These are phyloP conservation scores for Guyanaporus albipodus DNA, from an alignment of 768 basidiomycete species.

Conservation along the genomic window DNA sequence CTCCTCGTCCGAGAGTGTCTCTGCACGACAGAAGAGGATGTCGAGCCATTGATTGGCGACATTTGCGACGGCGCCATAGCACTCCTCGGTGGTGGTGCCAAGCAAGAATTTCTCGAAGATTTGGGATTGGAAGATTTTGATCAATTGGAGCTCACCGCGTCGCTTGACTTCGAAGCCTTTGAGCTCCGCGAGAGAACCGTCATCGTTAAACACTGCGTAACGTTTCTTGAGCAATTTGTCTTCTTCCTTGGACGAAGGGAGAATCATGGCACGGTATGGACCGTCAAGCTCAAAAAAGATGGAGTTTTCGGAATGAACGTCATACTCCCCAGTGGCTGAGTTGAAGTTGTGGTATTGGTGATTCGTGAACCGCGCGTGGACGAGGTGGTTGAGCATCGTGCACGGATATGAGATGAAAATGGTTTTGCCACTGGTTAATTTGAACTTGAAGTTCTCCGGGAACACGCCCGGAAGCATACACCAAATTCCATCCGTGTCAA, in stretches of 20 bases:
- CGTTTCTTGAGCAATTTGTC: conserved; percentile 98
- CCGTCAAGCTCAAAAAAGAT: conserved; percentile 99
- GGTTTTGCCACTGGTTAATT: conserved; percentile 80
- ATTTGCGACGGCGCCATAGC: conserved; percentile 89
- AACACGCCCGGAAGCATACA: conserved; percentile 99
- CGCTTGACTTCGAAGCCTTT: conserved; percentile 99
- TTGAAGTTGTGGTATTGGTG: conserved; percentile 96
- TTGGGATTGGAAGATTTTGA: conserved; percentile 99
- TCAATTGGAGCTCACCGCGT: conserved; percentile 93
- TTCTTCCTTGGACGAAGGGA: conserved; percentile 98
- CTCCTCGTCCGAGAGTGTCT: conserved; percentile 85
- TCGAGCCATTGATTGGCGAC: conserved; percentile 98
- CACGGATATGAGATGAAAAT: conserved; percentile 94
- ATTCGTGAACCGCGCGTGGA: conserved; percentile 93
- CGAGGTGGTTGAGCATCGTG: conserved; percentile 99
- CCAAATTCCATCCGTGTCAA: conserved; percentile 99
- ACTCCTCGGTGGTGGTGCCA: conserved; percentile 90
- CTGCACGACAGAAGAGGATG: conserved; percentile 83
- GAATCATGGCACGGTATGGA: conserved; percentile 98
- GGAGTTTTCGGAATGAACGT: conserved; percentile 90
- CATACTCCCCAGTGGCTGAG: conserved; percentile 78
- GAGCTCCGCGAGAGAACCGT: conserved; percentile 94
- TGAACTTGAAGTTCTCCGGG: conserved; percentile 97
- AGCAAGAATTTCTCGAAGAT: conserved; percentile 98
- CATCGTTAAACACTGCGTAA: conserved; percentile 98